Evolutionary conservation across 306 rosid genomes (phyloP).

Genomic region (Erythrophleum fordii): DNA sequence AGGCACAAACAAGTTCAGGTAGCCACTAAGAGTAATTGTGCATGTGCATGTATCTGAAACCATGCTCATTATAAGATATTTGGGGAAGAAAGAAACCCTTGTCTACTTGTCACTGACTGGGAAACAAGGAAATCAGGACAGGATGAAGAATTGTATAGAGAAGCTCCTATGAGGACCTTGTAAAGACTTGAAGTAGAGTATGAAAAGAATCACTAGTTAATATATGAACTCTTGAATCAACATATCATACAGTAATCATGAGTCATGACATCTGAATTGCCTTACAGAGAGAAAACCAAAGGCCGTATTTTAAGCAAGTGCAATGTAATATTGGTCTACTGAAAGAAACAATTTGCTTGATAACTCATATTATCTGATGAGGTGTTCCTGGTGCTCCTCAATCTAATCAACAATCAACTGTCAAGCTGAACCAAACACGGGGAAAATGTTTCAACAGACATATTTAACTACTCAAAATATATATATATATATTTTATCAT

Average conservation of each 20-base stretch:
- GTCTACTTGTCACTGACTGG: not conserved
- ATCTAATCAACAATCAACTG: conserved; percentile 19
- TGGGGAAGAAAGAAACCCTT: not conserved
- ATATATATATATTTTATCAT: not conserved
- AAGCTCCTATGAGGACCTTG: conserved; percentile 6
- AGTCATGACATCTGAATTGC: conserved; percentile 17
- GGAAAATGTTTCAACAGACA: conserved; percentile 5
- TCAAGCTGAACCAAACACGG: not conserved
- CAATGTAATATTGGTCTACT: not conserved
- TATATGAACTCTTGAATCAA: conserved; percentile 22
- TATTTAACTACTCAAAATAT: not conserved
- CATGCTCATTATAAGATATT: not conserved
- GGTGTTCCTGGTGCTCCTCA: not conserved
- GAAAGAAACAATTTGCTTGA: not conserved
- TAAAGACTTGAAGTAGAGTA: conserved; percentile 8
- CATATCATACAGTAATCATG: not conserved
- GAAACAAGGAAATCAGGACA: not conserved
- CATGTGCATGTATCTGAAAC: not conserved
- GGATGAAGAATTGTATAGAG: conserved; percentile 6
- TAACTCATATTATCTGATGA: conserved; percentile 5
- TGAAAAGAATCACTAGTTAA: not conserved
- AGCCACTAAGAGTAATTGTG: not conserved
- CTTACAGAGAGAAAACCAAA: not conserved
- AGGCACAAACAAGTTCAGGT: not conserved
- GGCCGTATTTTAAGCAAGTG: conserved; percentile 31